Base-by-base conservation (phyloP, 805 yeast species). In the Metschnikowia gelsemii region DNA sequence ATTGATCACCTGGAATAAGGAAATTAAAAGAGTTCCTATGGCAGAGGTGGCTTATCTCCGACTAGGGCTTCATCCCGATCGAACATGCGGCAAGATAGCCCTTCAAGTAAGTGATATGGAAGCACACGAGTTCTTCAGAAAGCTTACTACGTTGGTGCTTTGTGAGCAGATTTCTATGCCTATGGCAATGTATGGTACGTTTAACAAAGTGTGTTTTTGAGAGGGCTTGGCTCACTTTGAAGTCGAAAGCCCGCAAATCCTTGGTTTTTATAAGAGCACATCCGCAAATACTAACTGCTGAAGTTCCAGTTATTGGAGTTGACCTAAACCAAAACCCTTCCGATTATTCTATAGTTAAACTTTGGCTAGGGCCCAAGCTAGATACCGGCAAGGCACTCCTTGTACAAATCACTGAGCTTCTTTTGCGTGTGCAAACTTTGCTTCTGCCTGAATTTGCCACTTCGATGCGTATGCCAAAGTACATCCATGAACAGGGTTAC, bases 281-380 rank as follows among this genome's bases (percentile, higher is more conserved):
- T n/a, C n/a, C n/a, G n/a, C n/a, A 18, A 18, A 18, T 8, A 43
- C 49, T 44, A 40, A 47, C 46, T 14, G 29, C 9, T 12, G 5
- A 22, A 48, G 52, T 38, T 5, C 46, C 45, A 5, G 40, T 48
- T 9, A 37, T 48, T 5, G 52, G 52, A 1, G 23, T 48, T 11
- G 38, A 44, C 13, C 31, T 43, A 26, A 26, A 31, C 16, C 14
- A 35, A 9, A 25, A 16, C 13, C 45, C 42, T 4, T 24, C 19
- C 5, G 36, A 28, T n/a, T 42, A 47, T 14, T 32, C 37, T 6
- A 26, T 42, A 17, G 38, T 47, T 22, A 45, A 42, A 32, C 32
- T 47, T 21, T 47, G 51, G 51, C 38, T 44, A 14, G 48, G 43
- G 14, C 38, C 42, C 5, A 38, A 30, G 20, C 24, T 31, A 11